Evolutionary conservation across 805 yeast species (phyloP), one percentile per base, ranked within the genome.

Genomic region (Pichia ethanolica): DNA sequence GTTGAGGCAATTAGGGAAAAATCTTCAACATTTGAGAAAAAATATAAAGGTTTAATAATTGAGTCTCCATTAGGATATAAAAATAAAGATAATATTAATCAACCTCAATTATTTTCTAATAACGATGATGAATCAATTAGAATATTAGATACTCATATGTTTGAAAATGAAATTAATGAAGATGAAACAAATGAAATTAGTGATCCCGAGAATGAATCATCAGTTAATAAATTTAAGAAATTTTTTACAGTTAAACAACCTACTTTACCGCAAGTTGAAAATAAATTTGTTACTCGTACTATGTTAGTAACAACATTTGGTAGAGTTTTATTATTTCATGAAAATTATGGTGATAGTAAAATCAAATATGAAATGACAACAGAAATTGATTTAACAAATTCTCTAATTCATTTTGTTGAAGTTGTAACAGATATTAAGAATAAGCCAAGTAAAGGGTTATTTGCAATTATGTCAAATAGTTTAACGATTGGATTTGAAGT

Each of bases 301-400:
- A 56, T 83, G 51, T 55, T 84, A 12, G 67, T 83, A 0, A 85
- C 90, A 2, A 71, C 79, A 1, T 74, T 74, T 59, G 91, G 89
- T 1, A 69, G 90, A 44, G 79, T 77, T 0, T 63, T 86, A 51
- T 59, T 84, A 1, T 78, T 85, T 52, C 65, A 74, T 34, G 69
- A 65, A 39, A 75, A 69, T 48, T 58, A 57, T 36, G 64, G 61
- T 32, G 37, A 66, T 10, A 65, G 63, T 9, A 65, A 68, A 25
- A 69, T 66, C 7, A 71, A 70, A 35, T 71, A 75, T 57, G 76
- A 75, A 50, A 59, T 82, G 41, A 68, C 73, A 14, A 69, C 74
- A 14, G 89, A 83, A 50, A 71, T 86, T 35, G 73, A 73, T 53
- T 62, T 84, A 39, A 69, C 74, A 5, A 77, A 75, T 56, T 70